Conservation (phyloP, 2,329 filamentous ascomycete genomes). For the Colletotrichum gigasporum region DNA sequence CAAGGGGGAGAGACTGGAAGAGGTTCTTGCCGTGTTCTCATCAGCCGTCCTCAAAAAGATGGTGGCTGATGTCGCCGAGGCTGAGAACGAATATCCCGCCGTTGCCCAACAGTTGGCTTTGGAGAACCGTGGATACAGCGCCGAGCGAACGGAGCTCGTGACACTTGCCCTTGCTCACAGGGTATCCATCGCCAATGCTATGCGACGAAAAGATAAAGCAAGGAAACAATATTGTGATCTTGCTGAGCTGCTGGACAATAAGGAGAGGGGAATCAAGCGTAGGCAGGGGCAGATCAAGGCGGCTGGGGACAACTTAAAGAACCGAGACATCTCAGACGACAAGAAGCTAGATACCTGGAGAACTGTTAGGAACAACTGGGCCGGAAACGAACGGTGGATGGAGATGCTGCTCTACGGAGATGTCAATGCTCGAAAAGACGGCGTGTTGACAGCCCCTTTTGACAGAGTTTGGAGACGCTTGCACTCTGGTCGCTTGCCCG, state of each 20-base stretch:
- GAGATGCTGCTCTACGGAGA: slow-evolving; percentile 76
- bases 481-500: slow-evolving; percentile 64
- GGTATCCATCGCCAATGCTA: slow-evolving; percentile 66
- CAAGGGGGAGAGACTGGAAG: slow-evolving; percentile 88
- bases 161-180: slow-evolving; percentile 79
- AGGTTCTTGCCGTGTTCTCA: slow-evolving; percentile 85
- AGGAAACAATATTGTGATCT: slow-evolving; percentile 71
- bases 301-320: slow-evolving; percentile 36
- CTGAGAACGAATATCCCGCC: slow-evolving; percentile 52
- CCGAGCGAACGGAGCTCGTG: slow-evolving; percentile 64
- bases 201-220: slow-evolving; percentile 69
- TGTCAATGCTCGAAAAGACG: slow-evolving; percentile 62
- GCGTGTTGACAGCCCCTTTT: slow-evolving; percentile 73
- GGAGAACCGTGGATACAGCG: slow-evolving; percentile 66
- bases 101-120: slow-evolving; percentile 65
- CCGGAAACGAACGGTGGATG: slow-evolving; percentile 79
- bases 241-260: slow-evolving; percentile 69
- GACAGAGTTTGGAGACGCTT: slow-evolving; percentile 77
- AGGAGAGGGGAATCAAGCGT: slow-evolving; percentile 65
- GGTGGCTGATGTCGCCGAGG: slow-evolving; percentile 54
- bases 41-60: slow-evolving; percentile 81
- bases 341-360: slow-evolving; percentile 63
- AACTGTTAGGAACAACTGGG: slow-evolving; percentile 77
- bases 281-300: slow-evolving; percentile 58
- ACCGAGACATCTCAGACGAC: slow-evolving; percentile 48